Conservation (phyloP, 495 filamentous ascomycete genomes). For the Gamarada debralockiae region DNA sequence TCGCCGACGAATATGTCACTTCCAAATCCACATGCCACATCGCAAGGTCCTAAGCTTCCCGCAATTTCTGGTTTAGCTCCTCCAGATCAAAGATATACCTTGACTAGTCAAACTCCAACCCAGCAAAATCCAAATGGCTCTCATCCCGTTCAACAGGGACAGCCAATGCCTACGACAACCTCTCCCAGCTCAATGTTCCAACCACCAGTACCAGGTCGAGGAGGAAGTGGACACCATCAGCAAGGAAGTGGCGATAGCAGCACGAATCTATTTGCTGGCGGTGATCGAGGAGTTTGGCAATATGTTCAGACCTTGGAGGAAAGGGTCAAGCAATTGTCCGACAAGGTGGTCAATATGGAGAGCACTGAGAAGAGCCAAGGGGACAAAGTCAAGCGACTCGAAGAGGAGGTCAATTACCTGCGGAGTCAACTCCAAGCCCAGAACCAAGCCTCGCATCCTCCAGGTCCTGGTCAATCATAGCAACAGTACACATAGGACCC, state of each 20-base stretch:
- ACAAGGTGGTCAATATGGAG: conserved; percentile 38
- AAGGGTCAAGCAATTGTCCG: conserved; percentile 34
- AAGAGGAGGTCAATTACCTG: conserved; percentile 32
- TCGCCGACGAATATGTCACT: conserved; percentile 37
- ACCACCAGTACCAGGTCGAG: conserved; percentile 14
- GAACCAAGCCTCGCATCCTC: conserved; percentile 6
- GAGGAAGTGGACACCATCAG: conserved; percentile 15
- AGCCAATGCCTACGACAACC: conserved; percentile 14
- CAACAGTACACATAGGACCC: conserved; percentile 16
- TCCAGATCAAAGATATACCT: conserved; percentile 43
- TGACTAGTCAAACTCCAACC: conserved; percentile 33
- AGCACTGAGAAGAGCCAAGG: conserved; percentile 31
- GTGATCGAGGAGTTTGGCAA: conserved; percentile 40
- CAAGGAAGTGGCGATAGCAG: conserved; percentile 32
- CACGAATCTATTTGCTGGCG: conserved; percentile 39
- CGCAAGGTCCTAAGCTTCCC: conserved; percentile 32
- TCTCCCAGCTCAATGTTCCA: conserved; percentile 19
- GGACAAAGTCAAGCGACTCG: conserved; percentile 34
- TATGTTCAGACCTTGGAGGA: conserved; percentile 50
- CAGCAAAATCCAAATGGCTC: conserved; percentile 15
- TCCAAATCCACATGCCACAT: conserved; percentile 33
- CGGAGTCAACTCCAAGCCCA: conserved; percentile 27
- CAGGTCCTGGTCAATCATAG: conserved; percentile 18
- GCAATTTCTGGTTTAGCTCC: conserved; percentile 40
- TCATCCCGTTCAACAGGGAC: conserved; percentile 19